Conservation (phyloP, 2,329 filamentous ascomycete species). For the Diplodia mutila region DNA sequence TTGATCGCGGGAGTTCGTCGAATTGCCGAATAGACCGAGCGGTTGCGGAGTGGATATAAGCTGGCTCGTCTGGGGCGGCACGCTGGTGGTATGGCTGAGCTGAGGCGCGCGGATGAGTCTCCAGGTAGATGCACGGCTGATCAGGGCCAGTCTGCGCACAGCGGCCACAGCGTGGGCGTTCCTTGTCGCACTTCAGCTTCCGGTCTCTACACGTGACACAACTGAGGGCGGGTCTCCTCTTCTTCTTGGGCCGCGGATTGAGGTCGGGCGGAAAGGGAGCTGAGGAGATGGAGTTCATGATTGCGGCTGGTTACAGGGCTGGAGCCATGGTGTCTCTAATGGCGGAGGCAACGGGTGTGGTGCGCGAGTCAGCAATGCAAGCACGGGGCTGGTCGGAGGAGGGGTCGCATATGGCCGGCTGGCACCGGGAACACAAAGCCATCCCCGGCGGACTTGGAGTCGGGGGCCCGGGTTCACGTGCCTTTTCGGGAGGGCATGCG, state of each 20-base stretch:
- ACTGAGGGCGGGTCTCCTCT: slow-evolving; percentile 5
- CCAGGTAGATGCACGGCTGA: slow-evolving; percentile 10
- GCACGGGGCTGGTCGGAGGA: neutral
- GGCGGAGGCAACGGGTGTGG: neutral
- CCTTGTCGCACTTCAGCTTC: slow-evolving; percentile 17
- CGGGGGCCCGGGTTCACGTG: too few species aligned
- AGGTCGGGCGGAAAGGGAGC: slow-evolving; percentile 7
- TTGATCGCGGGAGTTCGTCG: neutral
- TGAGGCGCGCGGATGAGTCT: neutral
- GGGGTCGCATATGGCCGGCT: slow-evolving; percentile 2
- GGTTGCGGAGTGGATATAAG: neutral
- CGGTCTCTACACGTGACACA: slow-evolving; percentile 18
- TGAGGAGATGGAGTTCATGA: neutral
- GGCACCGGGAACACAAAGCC: neutral
- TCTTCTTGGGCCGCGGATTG: slow-evolving; percentile 18
- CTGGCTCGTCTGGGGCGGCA: neutral
- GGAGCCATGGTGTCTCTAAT: neutral
- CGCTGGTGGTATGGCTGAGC: neutral
- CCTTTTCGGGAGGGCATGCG: too few species aligned
- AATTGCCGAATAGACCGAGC: slow-evolving; percentile 21
- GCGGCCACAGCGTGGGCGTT: slow-evolving; percentile 13
- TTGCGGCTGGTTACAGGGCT: neutral
- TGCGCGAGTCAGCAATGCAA: neutral
- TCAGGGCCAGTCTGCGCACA: slow-evolving; percentile 11
- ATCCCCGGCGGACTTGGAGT: too few species aligned